phyloP scores from a whole-genome alignment of 2,329 filamentous ascomycete species.

The Trichoderma aggressivum region DNA sequence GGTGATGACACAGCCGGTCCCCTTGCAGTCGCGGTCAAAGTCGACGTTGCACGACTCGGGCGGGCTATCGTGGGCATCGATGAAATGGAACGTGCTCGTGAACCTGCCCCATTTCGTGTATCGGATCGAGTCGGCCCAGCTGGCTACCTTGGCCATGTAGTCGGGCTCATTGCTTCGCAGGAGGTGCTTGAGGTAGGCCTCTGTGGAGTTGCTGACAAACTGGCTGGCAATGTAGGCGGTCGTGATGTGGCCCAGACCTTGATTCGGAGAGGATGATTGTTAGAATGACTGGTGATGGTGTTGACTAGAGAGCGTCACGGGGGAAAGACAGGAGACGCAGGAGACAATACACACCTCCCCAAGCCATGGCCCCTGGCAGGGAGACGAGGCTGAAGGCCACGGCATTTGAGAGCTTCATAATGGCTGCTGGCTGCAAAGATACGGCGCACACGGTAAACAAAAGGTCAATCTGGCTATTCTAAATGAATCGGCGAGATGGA shows the following conservation, averaged over 20 bases:
- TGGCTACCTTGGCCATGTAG: slow-evolving; percentile 61
- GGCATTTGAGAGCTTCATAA: slow-evolving; percentile 34
- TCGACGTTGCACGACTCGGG: slow-evolving; percentile 56
- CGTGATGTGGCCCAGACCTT: slow-evolving; percentile 63
- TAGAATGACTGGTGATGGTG: not conserved
- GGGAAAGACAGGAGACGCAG: not conserved
- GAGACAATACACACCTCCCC: slow-evolving; percentile 39
- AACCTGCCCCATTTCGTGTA: slow-evolving; percentile 63
- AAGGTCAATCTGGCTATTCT: not conserved
- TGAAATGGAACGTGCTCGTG: slow-evolving; percentile 63
- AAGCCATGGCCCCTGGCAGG: slow-evolving; percentile 37
- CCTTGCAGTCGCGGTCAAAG: slow-evolving; percentile 59
- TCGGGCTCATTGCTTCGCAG: slow-evolving; percentile 52
- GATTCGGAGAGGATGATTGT: not conserved
- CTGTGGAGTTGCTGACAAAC: slow-evolving; percentile 56
- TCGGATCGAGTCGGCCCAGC: slow-evolving; percentile 64
- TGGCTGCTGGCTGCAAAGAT: not conserved
- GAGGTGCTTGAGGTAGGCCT: slow-evolving; percentile 54
- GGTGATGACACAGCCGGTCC: slow-evolving; percentile 58
- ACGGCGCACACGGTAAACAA: not conserved
- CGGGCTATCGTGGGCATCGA: slow-evolving; percentile 63
- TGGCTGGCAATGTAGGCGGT: slow-evolving; percentile 61
- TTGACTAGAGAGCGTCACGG: not conserved
- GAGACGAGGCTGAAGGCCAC: slow-evolving; percentile 32
- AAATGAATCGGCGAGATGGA: not conserved